Evolutionary conservation across 2,329 filamentous ascomycete species (phyloP), one percentile per base, ranked within the genome.

Genomic region (Colletotrichum destructivum): DNA sequence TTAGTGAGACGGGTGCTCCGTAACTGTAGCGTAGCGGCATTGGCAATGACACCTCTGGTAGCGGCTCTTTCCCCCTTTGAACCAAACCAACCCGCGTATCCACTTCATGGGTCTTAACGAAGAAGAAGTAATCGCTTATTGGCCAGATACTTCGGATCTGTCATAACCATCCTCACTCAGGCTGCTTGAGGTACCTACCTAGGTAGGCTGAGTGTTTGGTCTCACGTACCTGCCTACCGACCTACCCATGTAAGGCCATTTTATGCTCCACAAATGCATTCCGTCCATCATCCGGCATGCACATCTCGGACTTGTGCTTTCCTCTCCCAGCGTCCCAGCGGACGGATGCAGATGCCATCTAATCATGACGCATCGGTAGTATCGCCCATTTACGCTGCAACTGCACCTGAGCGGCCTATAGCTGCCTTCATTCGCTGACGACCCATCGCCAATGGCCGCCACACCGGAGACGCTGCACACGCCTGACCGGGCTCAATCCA

Each of bases 331-430:
- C 64, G 57, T 40, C 64, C 16, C 60, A 49, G 42, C 64, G 57
- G 69, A 62, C 40, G 40, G 40, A 47, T 69, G 69, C 69, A 72
- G 60, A 69, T 72, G 65, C 66, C 69, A 72, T 72, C 69, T 72
- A 64, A 72, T 72, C 65, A 64, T 52, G 57, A 59, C 59, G 65
- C 57, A 69, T 62, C 63, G 31, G 35, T 8, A 38, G 35, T 11
- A 38, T 38, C 35, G 35, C 31, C n/a, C 21, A 46, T 42, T 16
- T 71, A 54, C 55, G 18, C 35, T 26, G 21, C 35, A 42, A 21
- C 35, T n/a, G 21, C 46, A 52, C 35, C 49, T 38, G 47, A 62
- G 15, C 59, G 44, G 44, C 52, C 26, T 31, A 12, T 13, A 15
- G 11, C 47, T 63, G 49, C 38, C n/a, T 35, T 57, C 56, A 38